Evolutionary conservation across 2,329 filamentous ascomycete species (phyloP).

Genomic region (Sporothrix luriei): DNA sequence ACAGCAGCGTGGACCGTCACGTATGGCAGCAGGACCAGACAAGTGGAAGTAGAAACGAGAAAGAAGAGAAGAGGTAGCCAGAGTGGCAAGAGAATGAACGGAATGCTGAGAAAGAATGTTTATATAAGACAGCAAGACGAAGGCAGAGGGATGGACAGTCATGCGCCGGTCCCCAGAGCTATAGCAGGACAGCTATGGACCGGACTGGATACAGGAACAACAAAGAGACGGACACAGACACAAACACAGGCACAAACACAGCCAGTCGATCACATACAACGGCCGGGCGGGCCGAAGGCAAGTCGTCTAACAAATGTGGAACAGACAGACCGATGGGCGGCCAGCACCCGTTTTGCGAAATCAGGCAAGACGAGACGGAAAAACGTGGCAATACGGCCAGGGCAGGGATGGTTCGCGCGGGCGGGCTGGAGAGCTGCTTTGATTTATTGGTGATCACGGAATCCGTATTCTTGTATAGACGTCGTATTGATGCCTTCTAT

Average conservation of each 20-base stretch:
- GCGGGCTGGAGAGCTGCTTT: no score
- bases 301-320: no score
- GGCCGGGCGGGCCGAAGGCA: conserved; percentile 15
- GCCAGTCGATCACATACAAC: background rate
- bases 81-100: background rate
- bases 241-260: background rate
- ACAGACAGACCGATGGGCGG: background rate
- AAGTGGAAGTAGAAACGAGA: background rate
- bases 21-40: background rate
- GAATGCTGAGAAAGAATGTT: background rate
- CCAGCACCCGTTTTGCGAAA: conserved; percentile 12
- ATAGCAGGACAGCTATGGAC: conserved; percentile 2
- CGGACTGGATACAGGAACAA: background rate
- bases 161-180: background rate
- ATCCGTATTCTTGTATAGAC: no score
- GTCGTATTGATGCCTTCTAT: no score
- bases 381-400: background rate
- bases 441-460: background rate
- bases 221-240: no score
- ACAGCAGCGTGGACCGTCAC: background rate
- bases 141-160: no score
- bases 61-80: conserved; percentile 2
- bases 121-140: background rate
- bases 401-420: background rate
- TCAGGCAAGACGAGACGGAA: conserved; percentile 16